Percentiles rank a stretch among this genome's conserved stretches.
Evolutionary conservation across 257 asterid species (phyloP).

Genomic region (Solanum neorickii): DNA sequence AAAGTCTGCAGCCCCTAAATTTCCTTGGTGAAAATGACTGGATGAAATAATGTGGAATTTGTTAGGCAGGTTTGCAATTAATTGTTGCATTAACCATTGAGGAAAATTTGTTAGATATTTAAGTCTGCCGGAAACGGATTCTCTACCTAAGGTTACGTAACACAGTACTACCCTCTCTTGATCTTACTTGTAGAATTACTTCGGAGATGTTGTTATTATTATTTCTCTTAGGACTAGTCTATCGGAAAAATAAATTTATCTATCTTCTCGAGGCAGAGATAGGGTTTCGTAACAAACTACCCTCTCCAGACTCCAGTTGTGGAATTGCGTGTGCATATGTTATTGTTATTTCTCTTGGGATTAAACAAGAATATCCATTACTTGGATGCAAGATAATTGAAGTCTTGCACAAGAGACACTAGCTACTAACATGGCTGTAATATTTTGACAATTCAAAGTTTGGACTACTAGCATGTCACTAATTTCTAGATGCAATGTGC

Average conservation of each 20-base stretch:
- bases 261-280: neutral
- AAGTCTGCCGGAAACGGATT: accelerated
- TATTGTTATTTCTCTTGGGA: neutral
- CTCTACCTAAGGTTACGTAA: neutral
- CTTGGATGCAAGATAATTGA: neutral
- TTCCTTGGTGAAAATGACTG: neutral
- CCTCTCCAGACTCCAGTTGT: no score
- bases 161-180: neutral
- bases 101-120: neutral
- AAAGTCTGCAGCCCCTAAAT: neutral
- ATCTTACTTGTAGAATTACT: neutral
- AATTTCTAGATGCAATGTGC: neutral
- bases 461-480: neutral
- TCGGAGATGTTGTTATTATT: neutral
- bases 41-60: neutral
- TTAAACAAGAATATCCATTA: neutral
- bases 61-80: neutral
- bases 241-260: neutral
- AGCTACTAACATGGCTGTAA: neutral
- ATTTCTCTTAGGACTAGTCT: neutral
- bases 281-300: neutral
- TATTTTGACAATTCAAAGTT: neutral
- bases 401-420: neutral
- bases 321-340: no score
- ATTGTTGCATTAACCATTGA: neutral